Evolutionary conservation across 345 rosid species (phyloP), one percentile per base, ranked within the genome.

Genomic region (Cardiospermum halicacabum): DNA sequence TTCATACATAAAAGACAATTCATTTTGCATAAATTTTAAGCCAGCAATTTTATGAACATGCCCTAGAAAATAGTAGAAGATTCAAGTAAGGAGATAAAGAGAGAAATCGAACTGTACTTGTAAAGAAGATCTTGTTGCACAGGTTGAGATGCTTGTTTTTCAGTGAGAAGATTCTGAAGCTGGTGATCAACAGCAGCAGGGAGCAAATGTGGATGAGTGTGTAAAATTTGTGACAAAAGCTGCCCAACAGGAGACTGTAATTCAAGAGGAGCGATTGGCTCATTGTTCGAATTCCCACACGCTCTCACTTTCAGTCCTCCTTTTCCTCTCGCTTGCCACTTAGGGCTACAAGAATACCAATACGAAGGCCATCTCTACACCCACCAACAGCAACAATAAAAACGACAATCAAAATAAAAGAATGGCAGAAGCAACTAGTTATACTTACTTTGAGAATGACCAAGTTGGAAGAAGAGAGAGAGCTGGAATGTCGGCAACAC

Each of bases 201-300:
- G 50, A 90, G 77, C n/a, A 93, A 71, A 82, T 93, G 94, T 15
- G 96, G 92, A 85, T 88, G 98, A 58, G 87, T 88, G 68, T 74
- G 86, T 76, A 90, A 71, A 61, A 93, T 85, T 68, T 90, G 92
- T 1, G 74, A 80, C 78, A 93, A 65, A 62, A 93, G 82, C 84
- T 85, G 94, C 26, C 98, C 98, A 0, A 85, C 82, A 6, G 94
- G 86, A 48, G 98, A 93, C 62, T 88, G 92, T 39, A 90, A 82
- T 45, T 80, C 72, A 64, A 93, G 78, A 32, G 97, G 97, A 76
- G 94, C 85, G 58, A 88, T 63, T n/a, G 89, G 81, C 43, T 76
- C 66, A 26, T 65, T 84, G 58, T 59, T 73, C 12, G 85, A 53
- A 27, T 74, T 80, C 70, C 78, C 88, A 0, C 78, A 83, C 50